These are phyloP conservation scores for Amoebophrya sp. DNA, from an alignment of 169 alveolate species.

Conservation along the genomic window DNA sequence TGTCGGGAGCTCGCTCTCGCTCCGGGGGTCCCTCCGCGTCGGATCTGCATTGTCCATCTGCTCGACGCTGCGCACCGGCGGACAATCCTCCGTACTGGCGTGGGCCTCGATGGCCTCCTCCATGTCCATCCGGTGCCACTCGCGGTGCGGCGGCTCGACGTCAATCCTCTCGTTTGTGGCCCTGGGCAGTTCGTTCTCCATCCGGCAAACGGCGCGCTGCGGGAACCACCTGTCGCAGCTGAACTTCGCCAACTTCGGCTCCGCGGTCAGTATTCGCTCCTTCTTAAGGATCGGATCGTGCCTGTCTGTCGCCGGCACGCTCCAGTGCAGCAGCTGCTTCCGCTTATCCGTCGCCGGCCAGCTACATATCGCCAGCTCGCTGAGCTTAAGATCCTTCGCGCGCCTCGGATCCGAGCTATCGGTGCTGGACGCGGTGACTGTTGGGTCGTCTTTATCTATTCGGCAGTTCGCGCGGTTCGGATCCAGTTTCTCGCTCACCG, in stretches of 20 bases:
- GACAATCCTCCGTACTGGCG: background rate
- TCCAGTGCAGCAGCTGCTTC: background rate
- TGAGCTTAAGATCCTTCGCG: background rate
- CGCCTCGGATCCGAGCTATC: background rate
- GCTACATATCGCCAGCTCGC: background rate
- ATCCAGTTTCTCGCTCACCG: background rate
- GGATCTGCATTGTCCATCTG: background rate
- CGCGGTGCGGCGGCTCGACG: background rate
- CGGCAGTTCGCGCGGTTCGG: background rate
- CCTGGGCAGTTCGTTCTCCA: slow-evolving; percentile 5
- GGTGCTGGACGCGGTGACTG: background rate
- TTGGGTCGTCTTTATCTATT: background rate
- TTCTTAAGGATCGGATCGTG: background rate
- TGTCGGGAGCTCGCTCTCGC: background rate
- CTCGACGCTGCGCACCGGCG: background rate
- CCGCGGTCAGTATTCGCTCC: background rate
- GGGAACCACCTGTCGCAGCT: background rate
- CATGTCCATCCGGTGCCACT: background rate
- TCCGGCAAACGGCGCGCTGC: background rate
- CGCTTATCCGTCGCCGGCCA: background rate
- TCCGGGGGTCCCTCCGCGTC: background rate
- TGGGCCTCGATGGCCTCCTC: background rate
- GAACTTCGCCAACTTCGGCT: background rate
- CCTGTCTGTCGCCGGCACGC: background rate
- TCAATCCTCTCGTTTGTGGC: background rate